phyloP scores from a whole-genome alignment of 78 protist genomes.

The Speleostelium caveatum region DNA sequence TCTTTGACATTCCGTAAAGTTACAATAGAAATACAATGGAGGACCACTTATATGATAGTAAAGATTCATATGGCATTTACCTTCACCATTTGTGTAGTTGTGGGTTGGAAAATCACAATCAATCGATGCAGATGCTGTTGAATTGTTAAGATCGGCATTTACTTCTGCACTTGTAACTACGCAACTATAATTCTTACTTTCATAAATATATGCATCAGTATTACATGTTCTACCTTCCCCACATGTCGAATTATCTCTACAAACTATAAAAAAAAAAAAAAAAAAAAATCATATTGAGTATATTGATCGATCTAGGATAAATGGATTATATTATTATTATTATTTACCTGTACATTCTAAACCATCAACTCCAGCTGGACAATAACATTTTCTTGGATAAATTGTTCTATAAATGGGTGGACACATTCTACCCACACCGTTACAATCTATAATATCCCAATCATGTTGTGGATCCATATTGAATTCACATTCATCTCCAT shows the following conservation, averaged over 20 bases:
- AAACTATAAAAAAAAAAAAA: no score
- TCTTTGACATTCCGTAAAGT: slow-evolving; percentile 12
- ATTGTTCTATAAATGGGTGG: slow-evolving; percentile 22
- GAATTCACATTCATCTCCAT: slow-evolving; percentile 27
- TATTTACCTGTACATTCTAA: slow-evolving; percentile 29
- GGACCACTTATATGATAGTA: slow-evolving; percentile 25
- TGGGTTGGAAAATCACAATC: slow-evolving; percentile 38
- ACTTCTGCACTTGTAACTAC: slow-evolving; percentile 56
- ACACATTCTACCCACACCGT: slow-evolving; percentile 30
- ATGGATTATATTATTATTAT: slow-evolving; percentile 16
- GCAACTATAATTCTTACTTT: slow-evolving; percentile 30
- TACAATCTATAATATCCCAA: slow-evolving; percentile 51
- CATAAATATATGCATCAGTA: neutral
- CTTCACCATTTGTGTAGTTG: neutral
- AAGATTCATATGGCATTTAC: slow-evolving; percentile 47
- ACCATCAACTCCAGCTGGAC: slow-evolving; percentile 24
- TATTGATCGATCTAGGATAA: slow-evolving; percentile 1
- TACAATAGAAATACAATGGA: slow-evolving; percentile 59
- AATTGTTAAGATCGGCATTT: slow-evolving; percentile 40
- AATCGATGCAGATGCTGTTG: slow-evolving; percentile 45
- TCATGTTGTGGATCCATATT: slow-evolving; percentile 14
- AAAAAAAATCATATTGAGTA: neutral
- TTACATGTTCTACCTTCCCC: neutral
- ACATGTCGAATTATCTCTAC: neutral
- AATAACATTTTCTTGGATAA: slow-evolving; percentile 13